Evolutionary conservation across 495 filamentous ascomycete species (phyloP), one percentile per base, ranked within the genome.

Genomic region (Polyplosphaeria fusca): DNA sequence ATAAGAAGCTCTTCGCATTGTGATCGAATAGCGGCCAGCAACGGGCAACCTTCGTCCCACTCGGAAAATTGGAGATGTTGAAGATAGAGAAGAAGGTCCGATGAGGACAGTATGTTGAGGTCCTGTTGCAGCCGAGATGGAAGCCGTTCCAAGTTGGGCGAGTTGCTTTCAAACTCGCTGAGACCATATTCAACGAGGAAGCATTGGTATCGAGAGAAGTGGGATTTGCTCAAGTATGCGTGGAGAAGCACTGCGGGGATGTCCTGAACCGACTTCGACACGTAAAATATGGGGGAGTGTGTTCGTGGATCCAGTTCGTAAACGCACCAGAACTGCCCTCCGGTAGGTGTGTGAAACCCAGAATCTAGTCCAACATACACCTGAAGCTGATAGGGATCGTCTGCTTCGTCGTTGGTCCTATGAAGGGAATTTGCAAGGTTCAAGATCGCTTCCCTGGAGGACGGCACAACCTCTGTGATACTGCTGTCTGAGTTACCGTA

Each of bases 301-400:
- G 47, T 47, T 18, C 76, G 71, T 0, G 63, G 47, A 19, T 82
- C 76, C 16, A 72, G 55, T 30, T 78, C 73, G 50, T 75, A 80
- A 2, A 83, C 74, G 16, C 73, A 76, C 81, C 80, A 83, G 58
- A 82, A 82, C 27, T 79, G 77, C 19, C 63, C 55, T 14, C 76
- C 74, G 2, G 69, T 55, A 14, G 67, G 71, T 14, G 74, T 77
- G 42, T 75, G 76, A 38, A 83, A 77, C 7, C 79, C 81, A 38
- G 79, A 82, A 52, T 83, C 77, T 16, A 83, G 64, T 0, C 77
- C 77, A 25, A 74, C 69, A 59, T 73, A 71, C 0, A 81, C 67
- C 26, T 61, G 69, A 22, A 70, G 12, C 38, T 64, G 55, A 19
- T 64, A 46, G 12, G 26, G 26, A 30, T 59, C 56, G 44, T 64